A percentile compares a stretch with the other conserved stretches of the same genome.
Conservation (phyloP, 495 filamentous ascomycete genomes). For the Podospora tetraspora region DNA sequence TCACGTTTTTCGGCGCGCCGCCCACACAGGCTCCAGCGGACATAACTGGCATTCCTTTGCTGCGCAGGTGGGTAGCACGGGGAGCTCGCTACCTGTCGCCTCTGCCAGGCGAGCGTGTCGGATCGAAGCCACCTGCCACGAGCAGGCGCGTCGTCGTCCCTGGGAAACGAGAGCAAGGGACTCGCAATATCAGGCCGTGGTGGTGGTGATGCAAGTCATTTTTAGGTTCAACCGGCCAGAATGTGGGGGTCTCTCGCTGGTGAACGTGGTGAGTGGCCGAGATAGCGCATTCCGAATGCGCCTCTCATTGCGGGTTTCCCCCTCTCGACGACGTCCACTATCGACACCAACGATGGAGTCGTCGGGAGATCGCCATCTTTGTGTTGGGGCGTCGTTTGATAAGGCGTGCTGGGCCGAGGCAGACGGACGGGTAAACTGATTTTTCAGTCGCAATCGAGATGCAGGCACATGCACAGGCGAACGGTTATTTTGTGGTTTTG, state of each 20-base stretch:
- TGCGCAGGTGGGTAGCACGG: conserved; percentile 1
- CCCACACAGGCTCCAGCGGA: not conserved
- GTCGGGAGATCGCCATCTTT: not conserved
- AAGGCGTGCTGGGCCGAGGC: not conserved
- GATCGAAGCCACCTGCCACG: conserved; percentile 12
- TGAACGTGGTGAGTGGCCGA: not conserved
- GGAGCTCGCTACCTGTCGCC: not conserved
- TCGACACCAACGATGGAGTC: not conserved
- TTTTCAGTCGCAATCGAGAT: not conserved
- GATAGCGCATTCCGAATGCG: not conserved
- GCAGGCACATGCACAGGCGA: not conserved
- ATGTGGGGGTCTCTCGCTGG: not conserved
- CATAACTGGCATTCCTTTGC: not conserved
- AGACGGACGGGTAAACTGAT: not conserved
- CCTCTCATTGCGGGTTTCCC: not conserved
- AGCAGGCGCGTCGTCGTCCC: not conserved
- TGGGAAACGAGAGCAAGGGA: not conserved
- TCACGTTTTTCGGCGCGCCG: conserved; percentile 7
- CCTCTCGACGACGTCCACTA: not conserved
- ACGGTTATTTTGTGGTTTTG: not conserved
- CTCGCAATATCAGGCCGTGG: conserved; percentile 8
- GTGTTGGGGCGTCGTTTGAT: not conserved
- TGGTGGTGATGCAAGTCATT: conserved; percentile 8
- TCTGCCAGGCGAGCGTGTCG: not conserved
- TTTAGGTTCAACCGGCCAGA: conserved; percentile 4